Conservation (phyloP, 1,284 basidiomycete species). For the Austroboletus rostrupii region DNA sequence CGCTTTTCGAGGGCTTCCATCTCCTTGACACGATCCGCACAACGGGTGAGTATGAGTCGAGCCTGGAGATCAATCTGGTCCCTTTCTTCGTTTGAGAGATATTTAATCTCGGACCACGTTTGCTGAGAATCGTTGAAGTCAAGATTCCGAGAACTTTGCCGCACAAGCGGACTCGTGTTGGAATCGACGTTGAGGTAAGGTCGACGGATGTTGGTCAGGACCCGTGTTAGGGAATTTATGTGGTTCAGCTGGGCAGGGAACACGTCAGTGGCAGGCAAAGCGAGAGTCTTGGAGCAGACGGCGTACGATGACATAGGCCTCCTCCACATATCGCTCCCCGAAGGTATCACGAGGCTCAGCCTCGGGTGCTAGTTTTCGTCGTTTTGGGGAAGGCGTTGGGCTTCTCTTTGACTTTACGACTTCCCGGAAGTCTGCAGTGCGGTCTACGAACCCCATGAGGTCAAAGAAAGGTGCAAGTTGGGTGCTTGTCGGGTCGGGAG, state of each 20-base stretch:
- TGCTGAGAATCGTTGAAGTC: slow-evolving; percentile 52
- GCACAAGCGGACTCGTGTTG: slow-evolving; percentile 44
- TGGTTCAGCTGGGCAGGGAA: slow-evolving; percentile 56
- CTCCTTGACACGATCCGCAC: slow-evolving; percentile 79
- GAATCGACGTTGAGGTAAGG: slow-evolving; percentile 78
- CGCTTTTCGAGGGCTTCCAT: slow-evolving; percentile 84
- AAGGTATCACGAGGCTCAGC: slow-evolving; percentile 39
- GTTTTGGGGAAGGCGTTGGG: slow-evolving; percentile 43
- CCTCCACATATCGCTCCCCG: slow-evolving; percentile 64
- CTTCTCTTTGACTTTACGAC: slow-evolving; percentile 46
- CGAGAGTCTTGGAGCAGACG: not conserved
- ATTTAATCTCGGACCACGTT: slow-evolving; percentile 64
- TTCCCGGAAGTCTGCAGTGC: slow-evolving; percentile 59
- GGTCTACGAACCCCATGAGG: slow-evolving; percentile 48
- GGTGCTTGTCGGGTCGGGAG: not conserved
- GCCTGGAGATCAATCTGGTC: slow-evolving; percentile 91
- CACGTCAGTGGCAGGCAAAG: slow-evolving; percentile 3
- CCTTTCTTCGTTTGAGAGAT: slow-evolving; percentile 80
- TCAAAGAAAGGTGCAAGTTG: not conserved
- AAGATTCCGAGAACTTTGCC: slow-evolving; percentile 48
- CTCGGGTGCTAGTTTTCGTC: slow-evolving; percentile 43
- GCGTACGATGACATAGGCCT: slow-evolving; percentile 72
- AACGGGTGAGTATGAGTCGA: slow-evolving; percentile 75
- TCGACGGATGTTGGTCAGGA: slow-evolving; percentile 67
- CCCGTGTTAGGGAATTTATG: slow-evolving; percentile 63